phyloP scores from a whole-genome alignment of 192 early-diverging fungal genomes.

The Phycomyces blakesleeanus region DNA sequence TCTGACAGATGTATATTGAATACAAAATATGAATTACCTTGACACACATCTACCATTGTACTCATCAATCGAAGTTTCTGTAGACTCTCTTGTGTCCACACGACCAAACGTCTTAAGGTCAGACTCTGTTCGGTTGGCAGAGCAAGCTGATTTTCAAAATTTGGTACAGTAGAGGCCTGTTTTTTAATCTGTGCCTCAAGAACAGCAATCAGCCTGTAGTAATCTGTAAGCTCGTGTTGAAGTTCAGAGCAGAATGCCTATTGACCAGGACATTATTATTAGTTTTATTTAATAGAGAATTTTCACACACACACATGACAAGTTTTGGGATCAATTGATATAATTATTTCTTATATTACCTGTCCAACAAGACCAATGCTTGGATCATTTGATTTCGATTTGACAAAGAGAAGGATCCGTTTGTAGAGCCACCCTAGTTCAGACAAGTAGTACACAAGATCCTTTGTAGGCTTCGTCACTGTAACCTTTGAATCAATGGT shows the following conservation, averaged over 20 bases:
- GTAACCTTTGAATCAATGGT: conserved; percentile 48
- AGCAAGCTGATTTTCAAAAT: conserved; percentile 24
- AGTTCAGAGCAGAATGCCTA: conserved; percentile 83
- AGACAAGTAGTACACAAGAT: conserved; percentile 60
- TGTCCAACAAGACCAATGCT: conserved; percentile 55
- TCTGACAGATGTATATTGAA: too few relatives aligned
- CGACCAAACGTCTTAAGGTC: conserved; percentile 77
- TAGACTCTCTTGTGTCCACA: conserved; percentile 82
- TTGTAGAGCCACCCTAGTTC: conserved; percentile 81
- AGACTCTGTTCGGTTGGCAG: conserved; percentile 52
- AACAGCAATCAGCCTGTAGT: conserved; percentile 82
- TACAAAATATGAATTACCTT: conserved; percentile 30
- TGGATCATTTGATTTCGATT: conserved; percentile 38
- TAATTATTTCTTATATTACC: conserved; percentile 33
- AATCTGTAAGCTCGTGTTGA: conserved; percentile 75
- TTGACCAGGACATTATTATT: conserved; percentile 26
- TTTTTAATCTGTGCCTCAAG: conserved; percentile 72
- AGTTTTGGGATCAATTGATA: too few relatives aligned
- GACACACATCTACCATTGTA: conserved; percentile 61
- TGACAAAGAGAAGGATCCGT: conserved; percentile 56
- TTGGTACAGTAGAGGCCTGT: background rate
- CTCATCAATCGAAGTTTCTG: conserved; percentile 74
- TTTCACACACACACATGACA: too few relatives aligned
- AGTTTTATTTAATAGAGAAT: conserved; percentile 16
- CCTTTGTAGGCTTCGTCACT: conserved; percentile 59